Evolutionary conservation across 352 stramenopile genomes (phyloP), one percentile per base, ranked within the genome.

Genomic region (Phytophthora pistaciae): DNA sequence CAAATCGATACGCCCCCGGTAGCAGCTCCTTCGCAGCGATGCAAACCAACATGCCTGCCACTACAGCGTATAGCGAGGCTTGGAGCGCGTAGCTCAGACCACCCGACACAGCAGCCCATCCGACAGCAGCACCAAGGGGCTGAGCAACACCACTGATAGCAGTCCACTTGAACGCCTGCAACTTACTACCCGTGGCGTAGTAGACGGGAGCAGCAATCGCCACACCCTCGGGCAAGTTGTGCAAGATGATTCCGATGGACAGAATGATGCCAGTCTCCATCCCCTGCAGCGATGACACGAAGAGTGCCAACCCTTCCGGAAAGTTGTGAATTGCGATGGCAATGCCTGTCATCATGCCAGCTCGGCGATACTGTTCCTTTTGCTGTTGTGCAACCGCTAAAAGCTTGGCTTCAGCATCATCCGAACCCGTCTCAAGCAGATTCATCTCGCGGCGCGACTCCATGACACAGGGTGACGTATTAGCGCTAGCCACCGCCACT

Each of bases 191-290:
- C 3, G 97, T 99, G 1, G 96, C 94, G 70, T 98, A 99, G 80
- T 99, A 99, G 5, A 99, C 91, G 0, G 97, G 97, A 11, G 98
- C 89, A 29, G 96, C 93, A 31, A 99, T 94, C 60, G 94, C 98
- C 20, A 99, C 72, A 1, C 97, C 97, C 65, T 99, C 97, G 2
- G 97, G 97, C 63, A 99, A 96, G 68, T 99, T 99, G 80, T 99
- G 97, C 48, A 99, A 89, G 10, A 93, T 97, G 72, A 99, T 99
- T 20, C 92, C 97, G 64, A 99, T 77, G 2, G 97, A 97, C 14
- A 99, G 80, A 44, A 97, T 87, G 20, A 91, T 77, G 21, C 97
- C 97, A 5, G 98, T 88, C 7, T 74, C 77, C 14, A 97, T 88
- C 68, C 98, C 93, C 14, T 92, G 79, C 1, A 99, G 69, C 13